phyloP scores from a whole-genome alignment of 495 filamentous ascomycete species.

The Parathielavia hyrcaniae region DNA sequence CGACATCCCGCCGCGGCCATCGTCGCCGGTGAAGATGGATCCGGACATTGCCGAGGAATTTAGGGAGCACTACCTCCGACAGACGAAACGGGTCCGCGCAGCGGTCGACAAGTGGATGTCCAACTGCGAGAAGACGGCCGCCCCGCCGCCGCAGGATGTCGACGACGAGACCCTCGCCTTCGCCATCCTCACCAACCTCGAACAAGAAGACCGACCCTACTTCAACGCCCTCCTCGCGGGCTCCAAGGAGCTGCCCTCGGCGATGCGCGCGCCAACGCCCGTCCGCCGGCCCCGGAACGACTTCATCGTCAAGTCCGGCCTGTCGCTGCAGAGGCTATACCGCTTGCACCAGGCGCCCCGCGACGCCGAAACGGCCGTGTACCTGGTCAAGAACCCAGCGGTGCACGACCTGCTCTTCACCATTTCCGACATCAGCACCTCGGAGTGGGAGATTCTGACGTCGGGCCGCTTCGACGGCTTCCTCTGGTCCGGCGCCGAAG shows the following conservation, averaged over 20 bases:
- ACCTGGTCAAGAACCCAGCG: conserved; percentile 73
- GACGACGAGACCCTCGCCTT: conserved; percentile 91
- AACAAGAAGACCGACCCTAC: conserved; percentile 62
- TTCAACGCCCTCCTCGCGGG: conserved; percentile 76
- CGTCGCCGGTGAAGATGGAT: conserved; percentile 74
- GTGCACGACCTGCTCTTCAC: conserved; percentile 84
- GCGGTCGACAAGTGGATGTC: conserved; percentile 82
- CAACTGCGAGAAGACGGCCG: conserved; percentile 62
- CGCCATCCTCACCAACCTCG: conserved; percentile 82
- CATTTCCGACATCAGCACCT: conserved; percentile 73
- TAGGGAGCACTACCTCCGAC: conserved; percentile 77
- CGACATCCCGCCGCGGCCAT: conserved; percentile 41
- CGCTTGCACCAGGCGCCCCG: conserved; percentile 63
- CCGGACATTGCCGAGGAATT: conserved; percentile 89
- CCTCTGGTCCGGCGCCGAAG: conserved; percentile 87
- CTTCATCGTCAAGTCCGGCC: conserved; percentile 61
- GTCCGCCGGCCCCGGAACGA: conserved; percentile 55
- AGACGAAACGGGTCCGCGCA: conserved; percentile 77
- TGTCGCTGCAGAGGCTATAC: conserved; percentile 79
- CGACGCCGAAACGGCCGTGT: conserved; percentile 80
- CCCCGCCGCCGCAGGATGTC: conserved; percentile 71
- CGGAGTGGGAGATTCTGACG: conserved; percentile 93
- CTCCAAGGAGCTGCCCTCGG: conserved; percentile 51
- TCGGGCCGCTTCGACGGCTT: conserved; percentile 97
- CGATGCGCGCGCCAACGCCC: conserved; percentile 50